Conservation (phyloP, 2,329 filamentous ascomycete genomes). For the Alternaria novae-zelandiae region DNA sequence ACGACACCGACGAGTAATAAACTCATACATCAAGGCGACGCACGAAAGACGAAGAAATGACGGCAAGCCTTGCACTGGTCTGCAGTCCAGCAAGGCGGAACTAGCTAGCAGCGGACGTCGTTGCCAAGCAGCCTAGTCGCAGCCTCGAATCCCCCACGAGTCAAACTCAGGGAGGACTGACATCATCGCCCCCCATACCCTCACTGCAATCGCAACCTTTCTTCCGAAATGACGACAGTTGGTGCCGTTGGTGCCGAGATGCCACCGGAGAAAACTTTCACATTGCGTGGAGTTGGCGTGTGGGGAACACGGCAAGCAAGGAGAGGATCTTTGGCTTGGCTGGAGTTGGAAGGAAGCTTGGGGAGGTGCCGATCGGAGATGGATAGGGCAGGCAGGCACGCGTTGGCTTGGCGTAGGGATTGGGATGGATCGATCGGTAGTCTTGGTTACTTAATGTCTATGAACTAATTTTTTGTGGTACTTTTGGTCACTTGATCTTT, state of each 20-base stretch:
- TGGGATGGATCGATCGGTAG: not conserved
- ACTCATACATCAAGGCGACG: slow-evolving; percentile 1
- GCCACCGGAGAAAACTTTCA: not conserved
- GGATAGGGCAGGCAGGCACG: slow-evolving; percentile 3
- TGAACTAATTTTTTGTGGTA: not conserved
- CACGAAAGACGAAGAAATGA: not conserved
- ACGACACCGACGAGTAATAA: slow-evolving; percentile 33
- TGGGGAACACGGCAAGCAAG: not conserved
- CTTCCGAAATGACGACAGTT: not conserved
- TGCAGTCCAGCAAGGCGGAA: slow-evolving; percentile 1
- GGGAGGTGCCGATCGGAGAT: not conserved
- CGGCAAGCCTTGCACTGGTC: not conserved
- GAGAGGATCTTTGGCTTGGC: not conserved
- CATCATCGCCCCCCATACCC: not conserved
- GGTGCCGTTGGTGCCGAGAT: not conserved
- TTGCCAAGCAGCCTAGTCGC: not conserved
- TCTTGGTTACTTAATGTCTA: slow-evolving; percentile 1
- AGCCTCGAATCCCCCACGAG: not conserved
- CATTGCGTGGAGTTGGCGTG: not conserved
- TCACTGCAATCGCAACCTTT: not conserved
- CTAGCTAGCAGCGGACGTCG: not conserved
- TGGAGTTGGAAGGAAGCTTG: not conserved
- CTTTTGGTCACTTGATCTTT: not conserved
- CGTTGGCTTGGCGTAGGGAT: slow-evolving; percentile 1
- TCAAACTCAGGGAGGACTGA: not conserved